Evolutionary conservation across 331 rosid species (phyloP).

Genomic region (Prunus yedoensis): DNA sequence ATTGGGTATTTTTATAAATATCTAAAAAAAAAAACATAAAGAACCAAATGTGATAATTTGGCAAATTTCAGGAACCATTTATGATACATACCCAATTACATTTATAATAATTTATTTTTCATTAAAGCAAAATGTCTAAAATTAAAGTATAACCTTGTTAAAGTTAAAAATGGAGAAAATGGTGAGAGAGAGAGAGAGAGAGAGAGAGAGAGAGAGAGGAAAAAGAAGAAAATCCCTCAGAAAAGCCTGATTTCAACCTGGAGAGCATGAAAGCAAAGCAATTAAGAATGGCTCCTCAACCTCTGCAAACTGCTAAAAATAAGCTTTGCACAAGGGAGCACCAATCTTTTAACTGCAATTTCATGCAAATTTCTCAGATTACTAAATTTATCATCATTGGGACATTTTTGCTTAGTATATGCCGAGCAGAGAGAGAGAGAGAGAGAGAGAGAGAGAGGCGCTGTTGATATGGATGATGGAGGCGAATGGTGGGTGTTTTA

Average conservation of each 20-base stretch:
- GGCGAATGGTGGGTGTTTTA: no score
- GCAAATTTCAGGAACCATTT: no score
- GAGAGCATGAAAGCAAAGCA: slow-evolving; percentile 19
- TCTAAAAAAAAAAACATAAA: no score
- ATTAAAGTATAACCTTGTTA: neutral
- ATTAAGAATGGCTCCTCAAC: slow-evolving; percentile 27
- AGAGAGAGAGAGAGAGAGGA: neutral
- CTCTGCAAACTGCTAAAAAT: slow-evolving; percentile 14
- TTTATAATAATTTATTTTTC: no score
- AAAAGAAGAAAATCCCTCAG: slow-evolving; percentile 26
- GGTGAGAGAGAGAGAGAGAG: neutral
- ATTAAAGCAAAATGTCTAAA: no score
- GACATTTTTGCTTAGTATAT: neutral
- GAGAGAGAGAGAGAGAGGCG: no score
- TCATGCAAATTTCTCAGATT: slow-evolving; percentile 27
- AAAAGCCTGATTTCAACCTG: slow-evolving; percentile 31
- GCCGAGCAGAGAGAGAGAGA: no score
- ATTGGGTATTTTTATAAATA: no score
- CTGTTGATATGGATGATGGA: no score
- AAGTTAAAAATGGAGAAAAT: neutral
- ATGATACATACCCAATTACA: neutral
- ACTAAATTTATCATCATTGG: slow-evolving; percentile 46
- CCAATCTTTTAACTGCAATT: slow-evolving; percentile 12
- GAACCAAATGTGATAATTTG: no score
- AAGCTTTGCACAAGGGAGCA: slow-evolving; percentile 27